phyloP scores from a whole-genome alignment of 192 early-diverging fungal genomes.

The Coemansia umbellata region DNA sequence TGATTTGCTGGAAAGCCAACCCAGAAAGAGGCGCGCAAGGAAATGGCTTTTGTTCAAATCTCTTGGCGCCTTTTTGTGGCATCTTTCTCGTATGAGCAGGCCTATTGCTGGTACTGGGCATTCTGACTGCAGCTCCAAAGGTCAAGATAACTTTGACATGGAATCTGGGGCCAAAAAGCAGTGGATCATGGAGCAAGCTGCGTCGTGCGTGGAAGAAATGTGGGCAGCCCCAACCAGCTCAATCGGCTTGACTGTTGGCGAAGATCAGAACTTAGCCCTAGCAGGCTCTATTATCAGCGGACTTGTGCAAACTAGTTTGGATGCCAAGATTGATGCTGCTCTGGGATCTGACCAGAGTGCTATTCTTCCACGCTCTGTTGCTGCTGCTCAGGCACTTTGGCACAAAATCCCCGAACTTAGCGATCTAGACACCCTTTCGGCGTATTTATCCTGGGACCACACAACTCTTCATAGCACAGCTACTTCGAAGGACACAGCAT shows the following conservation, averaged over 20 bases:
- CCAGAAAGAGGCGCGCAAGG: constrained; percentile 7
- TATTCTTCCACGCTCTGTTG: constrained; percentile 17
- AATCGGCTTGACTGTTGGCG: constrained; percentile 3
- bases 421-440: constrained; percentile 15
- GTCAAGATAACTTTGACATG: no score
- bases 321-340: constrained; percentile 13
- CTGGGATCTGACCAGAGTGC: constrained; percentile 1
- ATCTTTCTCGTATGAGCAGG: constrained; percentile 7
- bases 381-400: constrained; percentile 39
- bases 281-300: constrained; percentile 6
- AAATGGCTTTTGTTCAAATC: constrained; percentile 31
- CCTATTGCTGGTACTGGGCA: not conserved
- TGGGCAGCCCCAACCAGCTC: constrained; percentile 22
- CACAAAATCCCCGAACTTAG: constrained; percentile 17
- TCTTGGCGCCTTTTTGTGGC: constrained; percentile 35
- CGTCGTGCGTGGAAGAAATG: constrained; percentile 36
- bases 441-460: constrained; percentile 40
- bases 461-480: constrained; percentile 1
- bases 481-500: not conserved
- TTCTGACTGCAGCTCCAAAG: not conserved
- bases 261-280: constrained; percentile 11
- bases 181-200: constrained; percentile 37
- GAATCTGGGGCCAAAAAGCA: not conserved
- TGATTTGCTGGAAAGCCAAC: constrained; percentile 1
- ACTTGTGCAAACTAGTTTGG: constrained; percentile 13